Conservation (phyloP, 1,139 yeast genomes). For the Blastobotrys buckinghamii region DNA sequence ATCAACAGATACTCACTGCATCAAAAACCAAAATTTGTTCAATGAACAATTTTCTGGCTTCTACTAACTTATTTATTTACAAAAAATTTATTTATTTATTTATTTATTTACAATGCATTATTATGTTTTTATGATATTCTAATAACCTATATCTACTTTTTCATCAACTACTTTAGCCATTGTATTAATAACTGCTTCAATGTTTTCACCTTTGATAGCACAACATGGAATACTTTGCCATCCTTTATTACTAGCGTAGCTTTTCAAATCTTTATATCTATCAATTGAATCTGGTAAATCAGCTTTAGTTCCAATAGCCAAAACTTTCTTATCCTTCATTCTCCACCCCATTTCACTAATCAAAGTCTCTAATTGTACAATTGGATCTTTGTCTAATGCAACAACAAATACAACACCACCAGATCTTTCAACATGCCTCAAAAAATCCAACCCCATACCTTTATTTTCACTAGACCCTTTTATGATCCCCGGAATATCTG, state of each 20-base stretch:
- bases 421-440: constrained; percentile 88
- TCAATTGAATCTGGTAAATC: constrained; percentile 54
- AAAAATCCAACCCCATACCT: constrained; percentile 91
- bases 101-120: not conserved
- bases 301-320: constrained; percentile 89
- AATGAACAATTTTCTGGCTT: too few species aligned
- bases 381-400: constrained; percentile 66
- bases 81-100: not conserved
- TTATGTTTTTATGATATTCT: not conserved
- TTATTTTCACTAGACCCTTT: constrained; percentile 73
- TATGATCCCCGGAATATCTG: constrained; percentile 95
- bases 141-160: not conserved
- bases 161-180: constrained; percentile 45
- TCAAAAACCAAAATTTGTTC: not conserved
- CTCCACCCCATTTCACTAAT: constrained; percentile 69
- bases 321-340: constrained; percentile 50
- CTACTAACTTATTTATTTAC: too few species aligned
- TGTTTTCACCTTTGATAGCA: constrained; percentile 65
- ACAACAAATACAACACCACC: constrained; percentile 85
- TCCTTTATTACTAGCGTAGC: constrained; percentile 24
- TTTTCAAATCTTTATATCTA: constrained; percentile 28
- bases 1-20: not conserved
- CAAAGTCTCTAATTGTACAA: constrained; percentile 54
- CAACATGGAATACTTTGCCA: constrained; percentile 85
- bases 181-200: constrained; percentile 58